A percentile compares a stretch with the other conserved stretches of the same genome.
phyloP scores from a whole-genome alignment of 805 yeast species.

The Candida takata region DNA sequence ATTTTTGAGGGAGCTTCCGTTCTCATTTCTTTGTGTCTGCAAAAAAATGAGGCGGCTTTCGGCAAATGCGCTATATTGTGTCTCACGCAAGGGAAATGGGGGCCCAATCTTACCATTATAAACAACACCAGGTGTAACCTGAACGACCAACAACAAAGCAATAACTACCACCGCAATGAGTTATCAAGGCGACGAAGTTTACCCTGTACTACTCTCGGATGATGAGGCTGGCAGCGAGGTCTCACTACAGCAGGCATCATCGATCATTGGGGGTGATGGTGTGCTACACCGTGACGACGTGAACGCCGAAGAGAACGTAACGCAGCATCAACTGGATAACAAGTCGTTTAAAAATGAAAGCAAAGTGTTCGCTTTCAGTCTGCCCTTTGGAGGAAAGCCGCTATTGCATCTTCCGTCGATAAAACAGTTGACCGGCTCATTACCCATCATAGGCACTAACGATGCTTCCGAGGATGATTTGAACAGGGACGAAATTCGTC shows the following conservation, averaged over 20 bases:
- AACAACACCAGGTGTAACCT: no score
- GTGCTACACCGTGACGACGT: constrained; percentile 28
- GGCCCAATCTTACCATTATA: no score
- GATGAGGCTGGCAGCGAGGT: neutral
- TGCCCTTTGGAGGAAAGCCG: constrained; percentile 33
- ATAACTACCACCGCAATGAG: no score
- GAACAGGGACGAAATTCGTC: constrained; percentile 22
- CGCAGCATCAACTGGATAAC: constrained; percentile 13
- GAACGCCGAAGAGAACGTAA: constrained; percentile 9
- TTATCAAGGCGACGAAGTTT: no score
- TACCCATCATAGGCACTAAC: constrained; percentile 18
- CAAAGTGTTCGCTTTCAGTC: constrained; percentile 29
- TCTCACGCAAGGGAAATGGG: no score
- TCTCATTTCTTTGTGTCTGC: no score
- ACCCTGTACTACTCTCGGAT: no score
- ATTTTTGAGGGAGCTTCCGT: no score
- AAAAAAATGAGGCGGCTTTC: no score
- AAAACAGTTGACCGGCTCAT: constrained; percentile 9
- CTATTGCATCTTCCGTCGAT: constrained; percentile 20
- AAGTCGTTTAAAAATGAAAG: constrained; percentile 19
- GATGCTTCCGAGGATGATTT: constrained; percentile 9
- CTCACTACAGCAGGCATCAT: neutral
- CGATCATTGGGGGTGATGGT: neutral
- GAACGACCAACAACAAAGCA: no score
- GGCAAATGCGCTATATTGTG: no score